Evolutionary conservation across 1,284 basidiomycete genomes (phyloP).

Genomic region (Tilletia indica): DNA sequence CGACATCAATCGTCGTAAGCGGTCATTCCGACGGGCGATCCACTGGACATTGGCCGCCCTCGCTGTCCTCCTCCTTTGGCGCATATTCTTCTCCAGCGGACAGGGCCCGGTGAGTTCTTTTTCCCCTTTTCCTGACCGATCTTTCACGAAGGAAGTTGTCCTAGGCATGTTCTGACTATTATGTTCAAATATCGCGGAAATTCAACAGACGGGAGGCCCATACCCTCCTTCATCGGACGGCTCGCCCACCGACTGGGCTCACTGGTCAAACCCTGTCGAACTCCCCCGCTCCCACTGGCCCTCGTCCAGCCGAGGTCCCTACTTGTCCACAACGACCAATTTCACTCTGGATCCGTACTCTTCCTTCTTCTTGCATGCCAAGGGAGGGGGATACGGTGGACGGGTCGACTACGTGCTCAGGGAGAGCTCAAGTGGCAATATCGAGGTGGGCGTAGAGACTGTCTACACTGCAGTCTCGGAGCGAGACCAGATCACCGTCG

Average conservation of each 20-base stretch:
- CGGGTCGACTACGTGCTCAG: neutral
- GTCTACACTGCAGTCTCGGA: neutral
- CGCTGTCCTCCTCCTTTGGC: conserved; percentile 9
- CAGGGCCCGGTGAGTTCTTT: neutral
- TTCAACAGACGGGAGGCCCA: conserved; percentile 4
- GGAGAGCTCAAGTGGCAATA: neutral
- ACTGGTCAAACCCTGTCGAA: conserved; percentile 5
- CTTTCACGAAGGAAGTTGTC: too few relatives aligned
- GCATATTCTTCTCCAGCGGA: neutral
- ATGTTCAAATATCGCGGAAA: too few relatives aligned
- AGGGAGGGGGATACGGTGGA: neutral
- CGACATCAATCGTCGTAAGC: conserved; percentile 1
- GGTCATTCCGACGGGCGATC: neutral
- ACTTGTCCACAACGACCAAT: neutral
- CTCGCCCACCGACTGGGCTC: conserved; percentile 10
- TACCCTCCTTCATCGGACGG: conserved; percentile 7
- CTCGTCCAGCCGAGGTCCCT: neutral
- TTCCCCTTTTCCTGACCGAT: too few relatives aligned
- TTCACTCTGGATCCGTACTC: conserved; percentile 8
- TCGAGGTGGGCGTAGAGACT: conserved; percentile 10
- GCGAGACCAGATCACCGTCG: neutral
- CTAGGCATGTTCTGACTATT: too few relatives aligned
- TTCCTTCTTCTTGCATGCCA: conserved; percentile 3
- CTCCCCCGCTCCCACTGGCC: neutral
- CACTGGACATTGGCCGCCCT: conserved; percentile 13